Evolutionary conservation across 257 asterid species (phyloP).

Genomic region (Rehmannia glutinosa): DNA sequence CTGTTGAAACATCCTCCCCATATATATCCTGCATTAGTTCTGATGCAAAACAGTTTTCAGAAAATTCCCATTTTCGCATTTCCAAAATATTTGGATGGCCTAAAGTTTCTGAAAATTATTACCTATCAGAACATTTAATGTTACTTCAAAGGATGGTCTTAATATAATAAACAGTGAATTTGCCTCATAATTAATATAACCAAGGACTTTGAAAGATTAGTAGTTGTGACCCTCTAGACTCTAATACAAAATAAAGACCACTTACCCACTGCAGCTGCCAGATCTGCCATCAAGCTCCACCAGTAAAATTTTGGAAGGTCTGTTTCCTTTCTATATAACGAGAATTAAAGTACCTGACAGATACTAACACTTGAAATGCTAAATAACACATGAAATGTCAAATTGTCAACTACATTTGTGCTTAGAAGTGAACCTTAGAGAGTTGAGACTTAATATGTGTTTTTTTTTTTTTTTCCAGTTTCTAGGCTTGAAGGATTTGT

Average conservation of each 20-base stretch:
- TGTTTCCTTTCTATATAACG: neutral
- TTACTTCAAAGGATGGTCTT: neutral
- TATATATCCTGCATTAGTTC: neutral
- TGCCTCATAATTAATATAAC: neutral
- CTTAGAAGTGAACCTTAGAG: slow-evolving; percentile 6
- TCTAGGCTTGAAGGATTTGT: slow-evolving; percentile 99
- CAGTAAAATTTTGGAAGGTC: neutral
- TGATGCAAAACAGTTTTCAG: neutral
- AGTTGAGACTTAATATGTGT: slow-evolving; percentile 24
- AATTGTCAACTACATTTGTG: neutral
- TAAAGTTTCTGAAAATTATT: neutral
- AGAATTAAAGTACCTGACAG: neutral
- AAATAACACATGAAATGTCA: neutral
- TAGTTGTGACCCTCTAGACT: too few species aligned
- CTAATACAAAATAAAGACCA: neutral
- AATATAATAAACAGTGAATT: neutral
- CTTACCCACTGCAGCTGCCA: neutral
- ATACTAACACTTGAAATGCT: slow-evolving; percentile 6
- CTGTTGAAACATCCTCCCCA: slow-evolving; percentile 4
- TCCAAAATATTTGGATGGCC: slow-evolving; percentile 9
- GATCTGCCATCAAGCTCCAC: slow-evolving; percentile 1
- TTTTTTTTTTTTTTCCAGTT: slow-evolving; percentile 59
- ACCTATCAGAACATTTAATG: neutral
- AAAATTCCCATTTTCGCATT: neutral
- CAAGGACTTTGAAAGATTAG: too few species aligned